Conservation (phyloP, 768 basidiomycete species). For the Rossbeevera mucosa region DNA sequence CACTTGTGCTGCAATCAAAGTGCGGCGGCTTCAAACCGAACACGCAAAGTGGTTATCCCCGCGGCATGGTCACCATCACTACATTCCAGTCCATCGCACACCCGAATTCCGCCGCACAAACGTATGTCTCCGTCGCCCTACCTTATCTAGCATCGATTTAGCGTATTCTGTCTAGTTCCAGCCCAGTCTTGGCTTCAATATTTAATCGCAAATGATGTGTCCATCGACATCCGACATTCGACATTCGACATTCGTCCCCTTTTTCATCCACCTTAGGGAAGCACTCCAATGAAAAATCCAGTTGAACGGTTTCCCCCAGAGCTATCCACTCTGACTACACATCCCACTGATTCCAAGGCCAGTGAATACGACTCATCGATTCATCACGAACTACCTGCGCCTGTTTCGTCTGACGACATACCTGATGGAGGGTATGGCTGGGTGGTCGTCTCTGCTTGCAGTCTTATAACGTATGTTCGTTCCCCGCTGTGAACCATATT, state of each 20-base stretch:
- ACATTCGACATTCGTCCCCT: neutral
- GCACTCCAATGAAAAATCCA: neutral
- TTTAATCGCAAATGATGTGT: neutral
- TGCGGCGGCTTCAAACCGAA: neutral
- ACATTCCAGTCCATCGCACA: neutral
- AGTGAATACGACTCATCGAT: neutral
- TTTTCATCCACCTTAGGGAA: neutral
- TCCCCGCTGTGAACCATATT: neutral
- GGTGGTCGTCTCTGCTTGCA: conserved; percentile 29
- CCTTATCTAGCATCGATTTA: neutral
- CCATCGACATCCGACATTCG: too few relatives aligned
- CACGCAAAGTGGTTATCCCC: neutral
- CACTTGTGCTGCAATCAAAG: neutral
- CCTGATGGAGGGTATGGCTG: conserved; percentile 35
- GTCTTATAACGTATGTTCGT: conserved; percentile 23
- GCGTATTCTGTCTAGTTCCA: neutral
- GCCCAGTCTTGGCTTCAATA: neutral
- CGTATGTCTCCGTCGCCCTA: neutral
- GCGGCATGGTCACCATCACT: neutral
- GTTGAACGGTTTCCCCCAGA: conserved; percentile 1
- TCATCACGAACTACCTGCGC: neutral
- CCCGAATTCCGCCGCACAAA: neutral
- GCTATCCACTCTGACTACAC: neutral
- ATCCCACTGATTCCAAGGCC: neutral
- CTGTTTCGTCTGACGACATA: conserved; percentile 5